phyloP scores from a whole-genome alignment of 352 stramenopile genomes.

The Globisporangium abappressorium region DNA sequence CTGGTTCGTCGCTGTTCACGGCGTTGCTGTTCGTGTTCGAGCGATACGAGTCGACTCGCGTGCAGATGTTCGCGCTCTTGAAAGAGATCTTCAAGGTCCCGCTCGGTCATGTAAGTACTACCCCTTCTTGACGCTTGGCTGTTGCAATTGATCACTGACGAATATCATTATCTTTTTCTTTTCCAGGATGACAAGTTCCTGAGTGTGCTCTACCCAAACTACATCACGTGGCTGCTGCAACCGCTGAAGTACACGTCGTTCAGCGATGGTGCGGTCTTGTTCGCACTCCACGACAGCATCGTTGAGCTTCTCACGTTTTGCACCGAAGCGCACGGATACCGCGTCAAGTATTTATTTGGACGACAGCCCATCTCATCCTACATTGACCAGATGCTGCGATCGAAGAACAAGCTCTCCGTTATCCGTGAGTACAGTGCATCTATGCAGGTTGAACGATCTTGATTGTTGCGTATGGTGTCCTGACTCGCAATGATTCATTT shows the following conservation, averaged over 20 bases:
- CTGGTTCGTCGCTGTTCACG: conserved; percentile 68
- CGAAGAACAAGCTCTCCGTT: conserved; percentile 82
- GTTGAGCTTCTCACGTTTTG: conserved; percentile 86
- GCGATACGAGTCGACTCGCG: conserved; percentile 53
- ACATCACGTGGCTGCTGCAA: conserved; percentile 84
- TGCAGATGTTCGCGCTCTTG: conserved; percentile 66
- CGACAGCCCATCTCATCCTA: conserved; percentile 74
- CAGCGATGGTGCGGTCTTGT: conserved; percentile 49
- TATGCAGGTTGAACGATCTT: conserved; percentile 2
- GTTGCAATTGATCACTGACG: not conserved
- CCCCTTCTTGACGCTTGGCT: not conserved
- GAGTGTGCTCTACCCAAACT: conserved; percentile 84
- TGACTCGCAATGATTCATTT: conserved; percentile 5
- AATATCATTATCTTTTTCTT: not conserved
- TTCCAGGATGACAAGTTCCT: conserved; percentile 83
- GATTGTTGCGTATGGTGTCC: not conserved
- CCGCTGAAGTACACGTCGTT: conserved; percentile 63
- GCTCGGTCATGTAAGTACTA: conserved; percentile 48
- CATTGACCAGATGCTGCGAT: conserved; percentile 68
- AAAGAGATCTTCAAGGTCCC: conserved; percentile 74
- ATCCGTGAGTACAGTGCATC: conserved; percentile 55
- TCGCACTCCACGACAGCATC: conserved; percentile 77
- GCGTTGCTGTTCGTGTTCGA: conserved; percentile 69
- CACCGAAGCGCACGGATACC: conserved; percentile 80
- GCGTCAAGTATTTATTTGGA: conserved; percentile 86